Percentiles rank a stretch among this genome's conserved stretches.
phyloP scores from a whole-genome alignment of 83 land plant species.

The Picea abies region DNA sequence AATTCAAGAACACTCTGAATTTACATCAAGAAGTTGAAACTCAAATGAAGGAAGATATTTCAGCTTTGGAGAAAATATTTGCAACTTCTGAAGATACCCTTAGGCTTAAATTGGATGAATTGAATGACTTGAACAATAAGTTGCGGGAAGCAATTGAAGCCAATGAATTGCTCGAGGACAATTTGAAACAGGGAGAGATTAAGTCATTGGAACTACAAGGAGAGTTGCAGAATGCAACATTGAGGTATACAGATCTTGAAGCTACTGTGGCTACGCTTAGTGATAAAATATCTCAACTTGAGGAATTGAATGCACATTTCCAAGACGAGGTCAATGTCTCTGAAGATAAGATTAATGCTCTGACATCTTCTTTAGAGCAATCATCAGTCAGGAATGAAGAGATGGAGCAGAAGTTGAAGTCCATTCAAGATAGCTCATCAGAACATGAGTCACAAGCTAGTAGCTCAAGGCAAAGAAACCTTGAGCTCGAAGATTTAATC shows the following conservation, averaged over 20 bases:
- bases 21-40: conserved; percentile 34
- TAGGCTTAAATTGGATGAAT: conserved; percentile 27
- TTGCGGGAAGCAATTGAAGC: conserved; percentile 1
- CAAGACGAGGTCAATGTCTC: conserved; percentile 29
- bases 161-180: conserved; percentile 15
- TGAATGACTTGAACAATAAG: conserved; percentile 47
- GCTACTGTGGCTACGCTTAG: conserved; percentile 30
- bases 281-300: conserved; percentile 38
- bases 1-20: conserved; percentile 42
- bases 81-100: conserved; percentile 36
- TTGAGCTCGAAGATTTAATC: no score
- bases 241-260: conserved; percentile 45
- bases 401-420: conserved; percentile 13
- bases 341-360: conserved; percentile 33
- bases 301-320: conserved; percentile 35
- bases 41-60: conserved; percentile 40
- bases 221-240: conserved; percentile 26
- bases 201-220: conserved; percentile 20
- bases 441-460: no score
- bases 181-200: conserved; percentile 28
- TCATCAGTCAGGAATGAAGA: conserved; percentile 24
- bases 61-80: conserved; percentile 30
- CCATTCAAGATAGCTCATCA: conserved; percentile 18
- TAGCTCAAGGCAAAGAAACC: no score
- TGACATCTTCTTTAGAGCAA: conserved; percentile 34